A percentile compares a stretch with the other conserved stretches of the same genome.
Conservation (phyloP, 352 stramenopile genomes). For the Phytophthora nicotianae region DNA sequence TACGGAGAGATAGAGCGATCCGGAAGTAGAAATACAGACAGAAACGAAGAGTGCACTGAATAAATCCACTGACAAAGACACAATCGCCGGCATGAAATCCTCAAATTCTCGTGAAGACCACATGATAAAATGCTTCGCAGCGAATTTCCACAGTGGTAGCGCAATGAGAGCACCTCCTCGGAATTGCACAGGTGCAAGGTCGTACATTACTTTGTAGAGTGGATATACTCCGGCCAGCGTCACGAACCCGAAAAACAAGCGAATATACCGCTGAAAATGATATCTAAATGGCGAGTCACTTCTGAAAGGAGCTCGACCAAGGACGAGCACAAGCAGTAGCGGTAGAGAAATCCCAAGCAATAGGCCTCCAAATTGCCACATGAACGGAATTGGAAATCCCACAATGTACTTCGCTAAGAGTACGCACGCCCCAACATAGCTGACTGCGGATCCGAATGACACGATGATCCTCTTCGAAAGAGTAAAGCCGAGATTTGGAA, state of each 20-base stretch:
- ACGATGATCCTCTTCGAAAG: slow-evolving; percentile 12
- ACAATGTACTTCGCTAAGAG: neutral
- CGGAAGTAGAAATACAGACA: slow-evolving; percentile 29
- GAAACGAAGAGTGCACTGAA: slow-evolving; percentile 29
- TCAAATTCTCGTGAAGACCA: slow-evolving; percentile 11
- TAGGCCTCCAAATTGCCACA: slow-evolving; percentile 18
- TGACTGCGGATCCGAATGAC: slow-evolving; percentile 5
- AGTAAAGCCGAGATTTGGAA: slow-evolving; percentile 12
- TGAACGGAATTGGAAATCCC: slow-evolving; percentile 24
- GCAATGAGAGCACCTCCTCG: slow-evolving; percentile 11
- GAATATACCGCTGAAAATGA: slow-evolving; percentile 2
- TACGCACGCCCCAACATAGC: slow-evolving; percentile 7
- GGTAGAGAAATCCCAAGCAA: slow-evolving; percentile 10
- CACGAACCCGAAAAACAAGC: slow-evolving; percentile 6
- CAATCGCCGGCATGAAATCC: slow-evolving; percentile 21
- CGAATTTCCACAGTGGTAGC: slow-evolving; percentile 25
- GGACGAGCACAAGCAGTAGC: slow-evolving; percentile 11
- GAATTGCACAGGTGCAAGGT: slow-evolving; percentile 5
- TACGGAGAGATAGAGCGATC: slow-evolving; percentile 10
- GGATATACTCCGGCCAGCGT: slow-evolving; percentile 18
- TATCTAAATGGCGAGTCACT: neutral
- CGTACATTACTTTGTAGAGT: slow-evolving; percentile 23
- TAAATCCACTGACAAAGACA: slow-evolving; percentile 26
- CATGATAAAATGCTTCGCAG: slow-evolving; percentile 25
- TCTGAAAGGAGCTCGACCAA: slow-evolving; percentile 10